phyloP scores from a whole-genome alignment of 768 basidiomycete genomes.

The Royoungia palumana region DNA sequence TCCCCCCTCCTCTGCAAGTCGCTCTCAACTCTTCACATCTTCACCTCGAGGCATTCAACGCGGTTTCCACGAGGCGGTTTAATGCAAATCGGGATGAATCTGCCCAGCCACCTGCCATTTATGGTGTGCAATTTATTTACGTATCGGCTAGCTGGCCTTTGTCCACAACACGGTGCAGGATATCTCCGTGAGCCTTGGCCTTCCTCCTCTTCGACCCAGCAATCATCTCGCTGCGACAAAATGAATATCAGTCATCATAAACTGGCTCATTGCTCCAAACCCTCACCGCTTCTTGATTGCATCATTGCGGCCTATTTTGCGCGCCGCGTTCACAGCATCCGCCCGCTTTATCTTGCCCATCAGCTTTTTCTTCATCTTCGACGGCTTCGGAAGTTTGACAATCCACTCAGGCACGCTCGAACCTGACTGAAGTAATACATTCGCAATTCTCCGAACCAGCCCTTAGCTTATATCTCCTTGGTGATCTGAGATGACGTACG shows the following conservation, averaged over 20 bases:
- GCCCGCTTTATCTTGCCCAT: constrained; percentile 85
- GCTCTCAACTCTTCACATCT: constrained; percentile 32
- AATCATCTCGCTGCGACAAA: constrained; percentile 65
- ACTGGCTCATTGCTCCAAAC: not conserved
- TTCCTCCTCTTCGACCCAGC: constrained; percentile 68
- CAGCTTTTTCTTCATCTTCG: constrained; percentile 78
- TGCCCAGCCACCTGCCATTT: no score
- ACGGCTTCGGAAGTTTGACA: constrained; percentile 87
- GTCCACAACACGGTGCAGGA: no score
- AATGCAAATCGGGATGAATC: constrained; percentile 29
- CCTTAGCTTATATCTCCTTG: constrained; percentile 8
- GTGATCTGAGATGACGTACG: constrained; percentile 44
- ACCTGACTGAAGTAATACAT: constrained; percentile 91
- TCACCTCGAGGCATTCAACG: constrained; percentile 39
- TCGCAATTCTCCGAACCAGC: constrained; percentile 67
- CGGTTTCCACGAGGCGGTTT: constrained; percentile 23
- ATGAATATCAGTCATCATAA: not conserved
- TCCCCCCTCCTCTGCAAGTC: constrained; percentile 14
- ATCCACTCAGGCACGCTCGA: constrained; percentile 94
- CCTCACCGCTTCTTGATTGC: constrained; percentile 70
- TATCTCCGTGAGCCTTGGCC: constrained; percentile 28
- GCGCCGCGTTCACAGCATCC: constrained; percentile 67
- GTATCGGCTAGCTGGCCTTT: no score
- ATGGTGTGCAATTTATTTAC: no score
- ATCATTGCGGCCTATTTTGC: constrained; percentile 63